Base-by-base conservation (phyloP, 768 basidiomycete genomes). In the Leccinum subgranulosum region DNA sequence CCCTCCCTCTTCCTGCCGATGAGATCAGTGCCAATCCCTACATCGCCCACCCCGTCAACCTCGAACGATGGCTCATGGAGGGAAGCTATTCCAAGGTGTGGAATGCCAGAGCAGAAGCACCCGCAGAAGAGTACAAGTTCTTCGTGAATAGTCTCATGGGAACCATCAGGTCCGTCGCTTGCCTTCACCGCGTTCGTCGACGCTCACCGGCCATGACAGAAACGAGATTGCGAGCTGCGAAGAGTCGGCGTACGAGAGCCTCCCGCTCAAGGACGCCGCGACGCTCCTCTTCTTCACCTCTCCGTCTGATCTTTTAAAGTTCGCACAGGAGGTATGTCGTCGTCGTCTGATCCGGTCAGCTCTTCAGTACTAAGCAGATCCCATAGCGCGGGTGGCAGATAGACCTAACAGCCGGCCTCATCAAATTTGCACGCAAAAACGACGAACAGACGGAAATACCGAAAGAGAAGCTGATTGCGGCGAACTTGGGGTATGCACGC, bases 51-150 rank as follows among this genome's bases (percentile, higher is more conserved):
- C 91, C 92, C 12, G 88, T 94, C 56, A 91, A 94, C 70, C 84
- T 95, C 59, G 96, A 99, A 72, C 81, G 90, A 51, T 98, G 95
- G 92, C 81, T 98, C 47, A 99, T 99, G 96, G 96, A 98, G 72
- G 96, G 96, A 39, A 90, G 90, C 66, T 99, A 98, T 73, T 93
- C 92, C 74, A 96, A 96, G 72, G 96, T 98, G 11, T 99, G 95
- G 92, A 86, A 90, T 66, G 95, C 95, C 36, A 84, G 94, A 62
- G 91, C 91, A 62, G 87, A 94, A 65, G 92, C 94, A 2, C 94
- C 95, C 1, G 84, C 90, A 36, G 92, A 94, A 61, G 96, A 98
- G 70, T 97, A 97, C 79, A 92, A 89, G 64, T 91, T 91, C 77
- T 93, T 98, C 65, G 85, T 97, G 10, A 91, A 95, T 67, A 90